These are phyloP conservation scores for Aphanomyces euteiches DNA, from an alignment of 352 stramenopile genomes.

Conservation along the genomic window DNA sequence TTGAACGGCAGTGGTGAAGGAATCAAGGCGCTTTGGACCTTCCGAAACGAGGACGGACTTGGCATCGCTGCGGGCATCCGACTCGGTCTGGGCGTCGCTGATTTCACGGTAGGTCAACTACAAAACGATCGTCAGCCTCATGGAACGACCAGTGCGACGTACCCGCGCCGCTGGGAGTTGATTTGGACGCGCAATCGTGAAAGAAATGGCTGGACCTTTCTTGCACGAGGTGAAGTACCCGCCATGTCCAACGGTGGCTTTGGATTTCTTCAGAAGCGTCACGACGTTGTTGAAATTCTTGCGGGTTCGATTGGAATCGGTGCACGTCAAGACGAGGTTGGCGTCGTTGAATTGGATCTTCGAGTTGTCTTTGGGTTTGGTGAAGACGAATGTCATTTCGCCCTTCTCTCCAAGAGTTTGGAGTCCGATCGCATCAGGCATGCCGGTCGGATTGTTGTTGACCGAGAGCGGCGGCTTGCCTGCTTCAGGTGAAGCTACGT, in stretches of 20 bases:
- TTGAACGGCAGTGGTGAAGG: background rate
- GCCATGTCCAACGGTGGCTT: background rate
- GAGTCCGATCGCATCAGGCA: constrained; percentile 17
- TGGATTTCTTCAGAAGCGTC: constrained; percentile 21
- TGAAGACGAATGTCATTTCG: constrained; percentile 27
- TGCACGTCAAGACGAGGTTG: constrained; percentile 20
- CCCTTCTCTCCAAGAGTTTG: constrained; percentile 19
- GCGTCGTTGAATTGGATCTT: constrained; percentile 27
- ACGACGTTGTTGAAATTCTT: constrained; percentile 30
- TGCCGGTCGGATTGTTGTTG: constrained; percentile 25
- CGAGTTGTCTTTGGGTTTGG: constrained; percentile 19
- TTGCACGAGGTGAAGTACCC: constrained; percentile 15
- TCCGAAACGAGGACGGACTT: background rate
- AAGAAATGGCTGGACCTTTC: constrained; percentile 20
- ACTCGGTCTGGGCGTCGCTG: background rate
- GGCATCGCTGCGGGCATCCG: constrained; percentile 11
- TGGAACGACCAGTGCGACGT: background rate
- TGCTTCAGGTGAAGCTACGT: background rate
- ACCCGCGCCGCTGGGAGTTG: background rate
- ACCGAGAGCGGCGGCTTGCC: constrained; percentile 1
- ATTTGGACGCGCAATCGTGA: constrained; percentile 7
- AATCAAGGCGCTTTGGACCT: background rate
- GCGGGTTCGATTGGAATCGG: constrained; percentile 24
- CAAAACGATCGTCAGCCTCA: background rate
- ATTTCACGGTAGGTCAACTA: constrained; percentile 12